A percentile compares a stretch with the other conserved stretches of the same genome.
phyloP scores from a whole-genome alignment of 2,329 filamentous ascomycete species.

The Plectosphaerella cucumerina region DNA sequence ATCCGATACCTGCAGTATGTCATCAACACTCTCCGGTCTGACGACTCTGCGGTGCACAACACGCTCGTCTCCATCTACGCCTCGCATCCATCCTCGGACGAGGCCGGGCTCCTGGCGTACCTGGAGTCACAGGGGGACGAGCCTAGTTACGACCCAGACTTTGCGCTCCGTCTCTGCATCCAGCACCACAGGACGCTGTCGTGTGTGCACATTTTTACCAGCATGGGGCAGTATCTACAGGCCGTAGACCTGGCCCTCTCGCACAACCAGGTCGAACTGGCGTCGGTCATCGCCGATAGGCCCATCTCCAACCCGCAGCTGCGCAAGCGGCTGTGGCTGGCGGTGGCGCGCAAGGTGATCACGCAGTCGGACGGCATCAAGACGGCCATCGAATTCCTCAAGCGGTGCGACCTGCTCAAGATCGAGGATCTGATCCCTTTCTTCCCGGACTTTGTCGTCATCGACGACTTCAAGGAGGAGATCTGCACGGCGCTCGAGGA shows the following conservation, averaged over 20 bases:
- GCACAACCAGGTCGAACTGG: conserved; percentile 85
- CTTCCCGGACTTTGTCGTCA: conserved; percentile 97
- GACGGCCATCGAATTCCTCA: conserved; percentile 87
- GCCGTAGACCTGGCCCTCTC: conserved; percentile 90
- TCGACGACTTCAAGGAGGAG: conserved; percentile 98
- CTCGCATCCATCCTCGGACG: conserved; percentile 76
- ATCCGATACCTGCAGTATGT: conserved; percentile 90
- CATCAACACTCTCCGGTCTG: conserved; percentile 78
- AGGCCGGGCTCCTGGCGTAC: conserved; percentile 81
- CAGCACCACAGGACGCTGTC: conserved; percentile 89
- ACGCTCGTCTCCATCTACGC: conserved; percentile 96
- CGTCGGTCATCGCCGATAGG: conserved; percentile 82
- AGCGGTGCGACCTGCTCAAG: conserved; percentile 82
- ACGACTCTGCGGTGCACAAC: conserved; percentile 88
- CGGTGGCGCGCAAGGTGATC: conserved; percentile 92
- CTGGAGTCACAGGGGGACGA: conserved; percentile 86
- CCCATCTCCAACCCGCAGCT: conserved; percentile 74
- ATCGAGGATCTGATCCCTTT: conserved; percentile 98
- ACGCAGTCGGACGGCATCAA: conserved; percentile 83
- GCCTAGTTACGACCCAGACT: conserved; percentile 88
- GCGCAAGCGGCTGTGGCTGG: conserved; percentile 92
- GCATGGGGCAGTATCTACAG: conserved; percentile 91
- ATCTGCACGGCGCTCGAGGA: conserved; percentile 92
- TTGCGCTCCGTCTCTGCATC: conserved; percentile 92
- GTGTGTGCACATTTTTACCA: conserved; percentile 95